phyloP scores from a whole-genome alignment of 306 rosid genomes.

The Cucumis cinereus region DNA sequence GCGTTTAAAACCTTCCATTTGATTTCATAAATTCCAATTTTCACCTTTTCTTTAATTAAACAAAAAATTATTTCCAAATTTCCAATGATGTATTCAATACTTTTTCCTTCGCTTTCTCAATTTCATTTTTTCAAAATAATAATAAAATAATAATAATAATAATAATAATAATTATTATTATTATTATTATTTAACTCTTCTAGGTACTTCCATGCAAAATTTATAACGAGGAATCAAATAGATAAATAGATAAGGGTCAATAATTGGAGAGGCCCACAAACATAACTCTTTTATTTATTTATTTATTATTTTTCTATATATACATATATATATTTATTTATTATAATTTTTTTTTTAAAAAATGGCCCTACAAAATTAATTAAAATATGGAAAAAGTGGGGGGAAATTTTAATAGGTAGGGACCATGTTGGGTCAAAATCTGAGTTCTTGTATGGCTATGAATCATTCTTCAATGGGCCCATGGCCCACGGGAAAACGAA shows the following conservation, averaged over 20 bases:
- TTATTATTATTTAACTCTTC: background rate
- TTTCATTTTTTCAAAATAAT: too few species aligned
- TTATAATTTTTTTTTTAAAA: background rate
- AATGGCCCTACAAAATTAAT: constrained; percentile 1
- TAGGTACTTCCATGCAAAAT: background rate
- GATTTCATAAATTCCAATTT: too few species aligned
- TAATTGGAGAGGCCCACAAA: background rate
- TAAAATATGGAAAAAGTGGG: background rate
- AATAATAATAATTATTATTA: too few species aligned
- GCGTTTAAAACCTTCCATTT: too few species aligned
- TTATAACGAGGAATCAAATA: background rate
- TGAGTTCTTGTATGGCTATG: background rate
- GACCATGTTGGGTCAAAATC: background rate
- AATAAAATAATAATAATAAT: too few species aligned
- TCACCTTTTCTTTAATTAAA: too few species aligned
- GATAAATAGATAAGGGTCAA: background rate
- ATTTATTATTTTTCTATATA: too few species aligned
- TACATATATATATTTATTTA: too few species aligned
- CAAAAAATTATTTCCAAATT: too few species aligned
- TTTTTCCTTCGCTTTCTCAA: too few species aligned
- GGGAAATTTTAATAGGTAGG: background rate
- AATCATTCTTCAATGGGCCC: background rate
- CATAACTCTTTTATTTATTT: background rate
- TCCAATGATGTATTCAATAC: too few species aligned
- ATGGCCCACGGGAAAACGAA: background rate